Base-by-base conservation (phyloP, 345 rosid species). In the Hibiscus syriacus region DNA sequence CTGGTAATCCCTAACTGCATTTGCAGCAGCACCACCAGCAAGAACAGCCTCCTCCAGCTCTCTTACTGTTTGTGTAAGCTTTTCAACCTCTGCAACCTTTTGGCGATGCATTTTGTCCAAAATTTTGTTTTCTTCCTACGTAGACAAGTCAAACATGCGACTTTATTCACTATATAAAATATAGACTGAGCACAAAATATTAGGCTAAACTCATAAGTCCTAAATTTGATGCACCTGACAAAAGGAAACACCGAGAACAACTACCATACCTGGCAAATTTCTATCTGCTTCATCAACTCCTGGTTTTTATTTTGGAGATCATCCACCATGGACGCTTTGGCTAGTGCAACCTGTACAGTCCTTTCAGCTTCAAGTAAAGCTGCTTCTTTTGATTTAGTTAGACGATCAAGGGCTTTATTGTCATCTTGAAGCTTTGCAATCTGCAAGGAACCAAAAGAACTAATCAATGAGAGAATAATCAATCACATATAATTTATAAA, bases 31-130 rank as follows among this genome's bases (percentile, higher is more conserved):
- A 75, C 97, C 98, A 65, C 97, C 98, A 57, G 98, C 92, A 74
- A 93, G 98, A 79, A 93, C 98, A 76, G 97, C 97, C 84, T 93
- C 97, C 83, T 93, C 98, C 62, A 93, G 85, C 81, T 93, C 98
- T 53, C 93, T 76, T 60, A 94, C 99, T 57, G 87, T 91, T 80
- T 94, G 99, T 55, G 92, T 89, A 73, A 94, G 91, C 84, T 91
- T 94, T 79, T 94, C 99, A 77, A 94, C 97, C 88, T 94, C 97
- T 10, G 96, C 97, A 75, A 94, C 97, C 78, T 94, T 94, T 79
- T 87, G 96, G 45, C 99, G 78, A 70, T 94, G 95, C 99, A 94
- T 85, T 83, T 82, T 94, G 85, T 94, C 97, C 82, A 94, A 74
- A 70, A 94, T 94, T 82, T 85, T 93, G 70, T 90, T 89, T 74